These are phyloP conservation scores for Ceratobasidium sp. DNA, from an alignment of 1,284 basidiomycete genomes.

Conservation along the genomic window DNA sequence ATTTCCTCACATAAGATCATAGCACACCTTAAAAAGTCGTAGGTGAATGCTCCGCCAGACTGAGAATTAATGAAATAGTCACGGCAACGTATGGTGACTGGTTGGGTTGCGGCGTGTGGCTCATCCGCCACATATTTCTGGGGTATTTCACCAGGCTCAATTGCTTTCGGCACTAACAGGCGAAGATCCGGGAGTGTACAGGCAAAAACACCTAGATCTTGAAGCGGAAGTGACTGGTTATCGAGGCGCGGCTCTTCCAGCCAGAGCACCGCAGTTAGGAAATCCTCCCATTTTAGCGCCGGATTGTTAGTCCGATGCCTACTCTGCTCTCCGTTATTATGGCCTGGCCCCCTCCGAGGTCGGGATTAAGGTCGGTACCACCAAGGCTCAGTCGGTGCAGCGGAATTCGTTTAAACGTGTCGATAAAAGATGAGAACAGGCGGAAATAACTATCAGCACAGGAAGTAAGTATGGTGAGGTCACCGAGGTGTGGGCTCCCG, in stretches of 20 bases:
- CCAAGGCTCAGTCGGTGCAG: neutral
- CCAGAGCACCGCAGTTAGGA: neutral
- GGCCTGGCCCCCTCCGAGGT: neutral
- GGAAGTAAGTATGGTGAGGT: neutral
- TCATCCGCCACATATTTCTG: too few relatives aligned
- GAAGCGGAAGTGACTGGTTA: neutral
- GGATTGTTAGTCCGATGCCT: neutral
- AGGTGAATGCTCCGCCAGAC: too few relatives aligned
- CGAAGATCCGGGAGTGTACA: neutral
- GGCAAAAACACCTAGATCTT: neutral
- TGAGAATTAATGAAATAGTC: neutral
- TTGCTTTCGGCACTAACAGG: neutral
- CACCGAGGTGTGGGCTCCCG: neutral
- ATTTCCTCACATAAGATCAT: too few relatives aligned
- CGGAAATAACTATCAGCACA: neutral
- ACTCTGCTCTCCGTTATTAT: too few relatives aligned
- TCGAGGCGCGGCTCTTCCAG: neutral
- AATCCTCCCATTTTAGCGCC: neutral
- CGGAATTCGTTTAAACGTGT: neutral
- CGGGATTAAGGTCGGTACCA: neutral
- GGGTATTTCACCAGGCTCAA: neutral
- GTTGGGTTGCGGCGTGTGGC: neutral
- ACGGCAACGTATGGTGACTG: neutral
- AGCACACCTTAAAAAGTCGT: too few relatives aligned
- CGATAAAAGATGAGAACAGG: neutral